Evolutionary conservation across 305 asterid species (phyloP).

Genomic region (Andrographis paniculata): DNA sequence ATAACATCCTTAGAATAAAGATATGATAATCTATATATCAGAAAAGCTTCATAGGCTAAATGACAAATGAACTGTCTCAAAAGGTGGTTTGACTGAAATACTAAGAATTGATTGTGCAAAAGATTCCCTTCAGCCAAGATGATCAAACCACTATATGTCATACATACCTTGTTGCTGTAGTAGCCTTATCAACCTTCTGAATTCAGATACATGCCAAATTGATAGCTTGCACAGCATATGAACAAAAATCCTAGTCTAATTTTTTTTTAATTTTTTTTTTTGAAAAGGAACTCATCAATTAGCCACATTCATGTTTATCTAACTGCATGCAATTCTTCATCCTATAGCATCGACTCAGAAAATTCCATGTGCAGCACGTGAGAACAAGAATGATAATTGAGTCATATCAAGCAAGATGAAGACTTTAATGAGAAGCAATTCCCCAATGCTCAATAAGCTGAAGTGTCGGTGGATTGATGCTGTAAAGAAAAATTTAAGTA

Average conservation of each 20-base stretch:
- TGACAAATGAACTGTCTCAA: conserved; percentile 18
- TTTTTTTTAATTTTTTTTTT: too few relatives aligned
- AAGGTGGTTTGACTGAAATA: conserved; percentile 14
- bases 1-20: too few relatives aligned
- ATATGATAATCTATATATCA: not conserved
- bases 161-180: not conserved
- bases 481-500: too few relatives aligned
- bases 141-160: conserved; percentile 15
- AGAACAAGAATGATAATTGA: too few relatives aligned
- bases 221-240: not conserved
- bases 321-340: not conserved
- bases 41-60: conserved; percentile 9
- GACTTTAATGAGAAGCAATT: conserved; percentile 18
- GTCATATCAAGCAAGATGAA: conserved; percentile 6
- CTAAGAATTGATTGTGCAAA: conserved; percentile 8
- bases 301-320: not conserved
- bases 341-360: not conserved
- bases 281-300: not conserved
- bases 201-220: conserved; percentile 4
- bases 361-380: conserved; percentile 9
- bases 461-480: too few relatives aligned
- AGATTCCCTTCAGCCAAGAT: conserved; percentile 13
- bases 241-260: conserved; percentile 1
- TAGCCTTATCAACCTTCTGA: not conserved
- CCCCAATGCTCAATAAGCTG: too few relatives aligned